Conservation (phyloP, 148 eudicot species). For the Rhododendron williamsianum region DNA sequence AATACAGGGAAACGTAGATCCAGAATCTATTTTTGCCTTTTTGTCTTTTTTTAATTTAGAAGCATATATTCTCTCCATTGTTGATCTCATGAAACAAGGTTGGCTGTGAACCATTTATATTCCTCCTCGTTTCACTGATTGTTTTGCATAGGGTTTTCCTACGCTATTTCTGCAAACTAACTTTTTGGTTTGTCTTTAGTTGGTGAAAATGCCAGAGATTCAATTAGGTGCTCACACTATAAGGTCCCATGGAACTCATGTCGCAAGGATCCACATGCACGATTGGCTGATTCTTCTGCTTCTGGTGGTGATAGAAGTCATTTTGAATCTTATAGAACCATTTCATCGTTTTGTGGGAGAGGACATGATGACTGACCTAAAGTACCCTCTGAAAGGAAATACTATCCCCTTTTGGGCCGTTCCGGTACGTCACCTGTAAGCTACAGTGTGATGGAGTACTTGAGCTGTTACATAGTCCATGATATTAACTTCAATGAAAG, state of each 20-base stretch:
- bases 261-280: constrained; percentile 66
- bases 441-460: neutral
- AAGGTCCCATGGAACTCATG: constrained; percentile 71
- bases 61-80: neutral
- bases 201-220: constrained; percentile 39
- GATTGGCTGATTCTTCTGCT: constrained; percentile 85
- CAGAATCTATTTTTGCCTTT: neutral
- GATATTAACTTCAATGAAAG: neutral
- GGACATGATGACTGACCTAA: constrained; percentile 84
- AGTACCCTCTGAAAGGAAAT: constrained; percentile 70
- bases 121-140: neutral
- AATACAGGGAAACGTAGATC: neutral
- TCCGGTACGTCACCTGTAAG: constrained; percentile 44
- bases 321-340: constrained; percentile 71
- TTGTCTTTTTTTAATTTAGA: neutral
- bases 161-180: neutral
- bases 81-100: neutral
- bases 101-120: neutral
- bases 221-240: constrained; percentile 58
- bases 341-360: constrained; percentile 80
- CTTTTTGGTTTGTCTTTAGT: constrained; percentile 7
- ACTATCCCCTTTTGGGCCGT: constrained; percentile 90
- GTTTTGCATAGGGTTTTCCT: neutral
- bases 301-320: constrained; percentile 50
- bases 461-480: neutral